These are phyloP conservation scores for Heritiera littoralis DNA, from an alignment of 345 rosid genomes.

Conservation along the genomic window DNA sequence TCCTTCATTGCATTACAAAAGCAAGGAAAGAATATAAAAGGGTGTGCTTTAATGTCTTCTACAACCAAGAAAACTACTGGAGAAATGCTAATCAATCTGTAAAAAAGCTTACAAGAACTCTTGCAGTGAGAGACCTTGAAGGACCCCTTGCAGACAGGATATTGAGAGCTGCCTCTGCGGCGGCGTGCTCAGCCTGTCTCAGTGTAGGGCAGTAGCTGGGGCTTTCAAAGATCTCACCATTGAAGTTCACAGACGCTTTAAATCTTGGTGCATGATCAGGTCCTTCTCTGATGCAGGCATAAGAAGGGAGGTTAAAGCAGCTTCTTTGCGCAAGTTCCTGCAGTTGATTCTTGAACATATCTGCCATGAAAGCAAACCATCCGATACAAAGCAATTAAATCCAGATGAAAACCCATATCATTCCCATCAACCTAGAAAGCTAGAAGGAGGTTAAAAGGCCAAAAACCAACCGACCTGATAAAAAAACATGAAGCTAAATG, in stretches of 20 bases:
- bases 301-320: constrained; percentile 75
- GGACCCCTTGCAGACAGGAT: constrained; percentile 57
- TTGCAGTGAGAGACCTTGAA: constrained; percentile 69
- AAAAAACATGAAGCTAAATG: constrained; percentile 13
- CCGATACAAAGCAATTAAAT: background rate
- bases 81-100: constrained; percentile 9
- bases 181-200: constrained; percentile 77
- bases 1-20: constrained; percentile 41
- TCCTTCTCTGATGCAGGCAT: constrained; percentile 68
- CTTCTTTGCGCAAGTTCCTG: constrained; percentile 84
- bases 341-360: constrained; percentile 73
- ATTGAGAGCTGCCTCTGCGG: constrained; percentile 71
- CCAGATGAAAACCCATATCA: background rate
- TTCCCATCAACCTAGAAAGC: background rate
- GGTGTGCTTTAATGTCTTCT: background rate
- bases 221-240: constrained; percentile 70
- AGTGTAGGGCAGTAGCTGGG: constrained; percentile 55
- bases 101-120: constrained; percentile 55
- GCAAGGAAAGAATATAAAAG: constrained; percentile 5
- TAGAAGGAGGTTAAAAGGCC: background rate
- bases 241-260: constrained; percentile 75
- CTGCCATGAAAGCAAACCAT: constrained; percentile 26
- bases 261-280: constrained; percentile 86
- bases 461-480: constrained; percentile 15
- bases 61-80: constrained; percentile 6